phyloP scores from a whole-genome alignment of 805 yeast species.

The Saccharomyces kudriavzevii region DNA sequence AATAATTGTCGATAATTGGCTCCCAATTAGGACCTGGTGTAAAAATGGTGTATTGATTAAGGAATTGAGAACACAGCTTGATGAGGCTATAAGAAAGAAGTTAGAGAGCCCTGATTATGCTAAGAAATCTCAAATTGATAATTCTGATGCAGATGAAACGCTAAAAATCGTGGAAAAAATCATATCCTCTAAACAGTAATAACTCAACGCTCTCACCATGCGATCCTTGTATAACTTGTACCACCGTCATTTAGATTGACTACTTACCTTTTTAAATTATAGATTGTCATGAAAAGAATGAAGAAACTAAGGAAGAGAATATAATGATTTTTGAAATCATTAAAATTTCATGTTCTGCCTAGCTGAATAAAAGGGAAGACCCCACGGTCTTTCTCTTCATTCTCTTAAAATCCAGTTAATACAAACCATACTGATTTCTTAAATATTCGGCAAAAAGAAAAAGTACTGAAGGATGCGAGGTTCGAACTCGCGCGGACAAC shows the following conservation, averaged over 20 bases:
- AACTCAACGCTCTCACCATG: neutral
- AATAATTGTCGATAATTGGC: conserved; percentile 78
- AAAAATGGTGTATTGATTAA: conserved; percentile 82
- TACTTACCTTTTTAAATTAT: neutral
- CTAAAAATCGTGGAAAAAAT: conserved; percentile 36
- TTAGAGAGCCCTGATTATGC: conserved; percentile 43
- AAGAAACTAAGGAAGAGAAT: neutral
- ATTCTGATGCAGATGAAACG: conserved; percentile 30
- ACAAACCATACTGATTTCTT: too few relatives aligned
- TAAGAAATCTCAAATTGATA: conserved; percentile 5
- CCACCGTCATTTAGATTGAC: neutral
- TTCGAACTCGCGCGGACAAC: conserved; percentile 35
- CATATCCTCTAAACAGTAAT: conserved; percentile 16
- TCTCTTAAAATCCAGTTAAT: neutral
- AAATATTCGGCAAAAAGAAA: too few relatives aligned
- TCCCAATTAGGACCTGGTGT: conserved; percentile 87
- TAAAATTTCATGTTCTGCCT: neutral
- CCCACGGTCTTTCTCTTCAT: neutral
- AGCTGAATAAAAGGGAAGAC: neutral
- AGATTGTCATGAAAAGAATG: neutral
- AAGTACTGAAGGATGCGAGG: conserved; percentile 32
- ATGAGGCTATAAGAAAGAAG: conserved; percentile 54
- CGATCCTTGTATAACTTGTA: neutral
- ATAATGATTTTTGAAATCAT: neutral
- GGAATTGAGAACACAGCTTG: conserved; percentile 57